Conservation (phyloP, 257 asterid genomes). For the Buddleja alternifolia region DNA sequence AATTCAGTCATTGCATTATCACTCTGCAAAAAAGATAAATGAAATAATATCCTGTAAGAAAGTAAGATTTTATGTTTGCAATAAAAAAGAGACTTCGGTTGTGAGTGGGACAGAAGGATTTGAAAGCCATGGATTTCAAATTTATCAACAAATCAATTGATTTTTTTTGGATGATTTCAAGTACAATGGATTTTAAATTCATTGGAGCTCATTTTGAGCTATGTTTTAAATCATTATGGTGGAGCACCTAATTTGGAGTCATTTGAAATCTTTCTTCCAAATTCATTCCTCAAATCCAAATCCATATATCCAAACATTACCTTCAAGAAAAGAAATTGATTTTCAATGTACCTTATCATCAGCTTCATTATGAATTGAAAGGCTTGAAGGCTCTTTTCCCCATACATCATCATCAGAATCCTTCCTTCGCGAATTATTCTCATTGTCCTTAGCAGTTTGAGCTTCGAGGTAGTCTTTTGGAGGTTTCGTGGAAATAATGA, state of each 20-base stretch:
- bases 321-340: slow-evolving; percentile 3
- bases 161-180: too few species aligned
- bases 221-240: too few species aligned
- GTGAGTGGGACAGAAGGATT: too few species aligned
- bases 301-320: too few species aligned
- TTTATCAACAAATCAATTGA: too few species aligned
- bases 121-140: too few species aligned
- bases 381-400: slow-evolving; percentile 79
- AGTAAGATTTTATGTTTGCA: not conserved
- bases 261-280: too few species aligned
- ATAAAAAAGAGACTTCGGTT: too few species aligned
- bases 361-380: slow-evolving; percentile 52
- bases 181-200: too few species aligned
- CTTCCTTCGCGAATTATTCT: slow-evolving; percentile 36
- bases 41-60: not conserved
- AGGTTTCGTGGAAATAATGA: slow-evolving; percentile 88
- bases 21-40: slow-evolving; percentile 32
- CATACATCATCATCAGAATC: slow-evolving; percentile 73
- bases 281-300: too few species aligned
- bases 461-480: slow-evolving; percentile 88
- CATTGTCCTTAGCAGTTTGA: slow-evolving; percentile 42
- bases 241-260: too few species aligned
- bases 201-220: too few species aligned
- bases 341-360: slow-evolving; percentile 47
- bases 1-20: slow-evolving; percentile 35